Evolutionary conservation across 106 monocot genomes (phyloP).

Genomic region (Narthecium ossifragum): DNA sequence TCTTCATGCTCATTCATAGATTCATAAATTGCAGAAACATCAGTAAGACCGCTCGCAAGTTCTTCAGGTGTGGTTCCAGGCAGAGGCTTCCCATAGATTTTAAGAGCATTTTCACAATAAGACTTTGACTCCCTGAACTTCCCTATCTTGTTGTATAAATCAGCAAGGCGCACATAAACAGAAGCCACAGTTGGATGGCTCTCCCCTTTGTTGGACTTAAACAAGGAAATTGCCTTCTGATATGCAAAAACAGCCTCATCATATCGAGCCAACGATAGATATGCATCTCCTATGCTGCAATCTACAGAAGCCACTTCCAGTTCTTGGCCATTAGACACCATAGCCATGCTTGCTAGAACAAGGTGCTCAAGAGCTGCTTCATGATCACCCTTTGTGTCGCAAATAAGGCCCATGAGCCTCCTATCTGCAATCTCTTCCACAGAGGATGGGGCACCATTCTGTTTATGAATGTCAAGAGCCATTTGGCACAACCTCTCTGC

Average conservation of each 20-base stretch:
- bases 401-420: slow-evolving; percentile 43
- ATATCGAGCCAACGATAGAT: slow-evolving; percentile 31
- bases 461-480: slow-evolving; percentile 36
- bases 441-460: slow-evolving; percentile 18
- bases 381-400: slow-evolving; percentile 36
- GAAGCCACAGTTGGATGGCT: slow-evolving; percentile 29
- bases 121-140: slow-evolving; percentile 66
- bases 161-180: slow-evolving; percentile 35
- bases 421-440: slow-evolving; percentile 31
- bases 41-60: slow-evolving; percentile 63
- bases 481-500: slow-evolving; percentile 28
- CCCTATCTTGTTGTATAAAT: slow-evolving; percentile 48
- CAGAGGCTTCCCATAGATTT: slow-evolving; percentile 64
- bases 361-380: slow-evolving; percentile 42
- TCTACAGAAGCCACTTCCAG: slow-evolving; percentile 34
- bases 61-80: slow-evolving; percentile 59
- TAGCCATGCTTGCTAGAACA: slow-evolving; percentile 34
- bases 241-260: slow-evolving; percentile 43
- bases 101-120: slow-evolving; percentile 76
- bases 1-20: slow-evolving; percentile 76
- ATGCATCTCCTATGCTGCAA: slow-evolving; percentile 43
- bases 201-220: slow-evolving; percentile 30
- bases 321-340: slow-evolving; percentile 28
- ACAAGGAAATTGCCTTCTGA: slow-evolving; percentile 21
- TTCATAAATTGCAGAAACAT: slow-evolving; percentile 81